Evolutionary conservation across 805 yeast genomes (phyloP), one percentile per base, ranked within the genome.

Genomic region (Yamadazyma sp.): DNA sequence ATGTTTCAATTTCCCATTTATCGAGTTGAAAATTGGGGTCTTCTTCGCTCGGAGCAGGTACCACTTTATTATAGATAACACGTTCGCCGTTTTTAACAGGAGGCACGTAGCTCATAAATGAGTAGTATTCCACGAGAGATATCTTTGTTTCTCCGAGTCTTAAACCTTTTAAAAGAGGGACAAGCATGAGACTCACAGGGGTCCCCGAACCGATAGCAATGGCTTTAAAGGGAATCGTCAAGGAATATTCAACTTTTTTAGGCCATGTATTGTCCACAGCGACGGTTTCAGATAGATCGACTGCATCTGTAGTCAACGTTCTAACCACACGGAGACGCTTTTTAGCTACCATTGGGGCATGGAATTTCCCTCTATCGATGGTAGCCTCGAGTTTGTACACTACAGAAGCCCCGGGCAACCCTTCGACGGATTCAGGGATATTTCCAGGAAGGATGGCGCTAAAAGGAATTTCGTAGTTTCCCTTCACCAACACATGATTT

Each of bases 241-340:
- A 78, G 3, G 88, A 76, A 58, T 91, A 91, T 53, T 91, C 97
- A 21, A 91, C 87, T 56, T 93, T 93, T 31, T 80, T 69, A 2
- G 98, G 97, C 98, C 98, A 91, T 1, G 90, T 82, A 57, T 91
- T 91, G 54, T 89, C 96, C 21, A 91, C 95, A 0, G 95, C 86
- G 50, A 90, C 85, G 0, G 98, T 87, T 59, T 91, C 97, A 0
- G 95, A 75, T 16, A 89, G 68, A 52, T 93, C 98, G 3, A 85
- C 75, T 1, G 95, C 76, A 58, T 91, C 98, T 0, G 95, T 77
- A 2, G 95, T 80, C 42, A 91, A 64, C 0, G 98, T 91, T 52
- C 99, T 74, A 8, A 93, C 78, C 7, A 93, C 80, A 44, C 95
- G 77, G 3, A 93, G 46, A 52, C 82, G 88, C 59, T 80, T 85